Evolutionary conservation across 768 basidiomycete genomes (phyloP), one percentile per base, ranked within the genome.

Genomic region (Psilocybe azurescens): DNA sequence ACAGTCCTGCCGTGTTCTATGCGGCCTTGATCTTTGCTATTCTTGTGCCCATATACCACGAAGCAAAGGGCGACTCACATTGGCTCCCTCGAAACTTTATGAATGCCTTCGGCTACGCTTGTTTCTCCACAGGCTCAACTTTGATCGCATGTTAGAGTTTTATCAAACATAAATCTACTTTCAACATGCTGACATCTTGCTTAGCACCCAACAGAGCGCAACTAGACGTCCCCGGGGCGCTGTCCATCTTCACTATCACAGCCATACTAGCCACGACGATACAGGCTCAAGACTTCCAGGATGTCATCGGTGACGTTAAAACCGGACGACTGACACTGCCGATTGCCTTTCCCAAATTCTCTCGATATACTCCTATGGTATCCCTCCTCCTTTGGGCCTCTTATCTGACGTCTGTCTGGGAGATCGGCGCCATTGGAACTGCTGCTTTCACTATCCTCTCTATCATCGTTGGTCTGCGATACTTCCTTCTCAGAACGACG

Each of bases 211-310:
- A 76, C 52, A 58, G 63, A n/a, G 56, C 65, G 3, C 56, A 51
- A 3, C 60, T 78, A 20, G 75, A 73, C 30, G 60, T 69, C 5
- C 74, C 72, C 0, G 74, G 69, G 3, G 63, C 66, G 41, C 61
- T 75, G 4, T 74, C 81, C 0, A 63, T 78, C 36, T 70, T 71
- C 47, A 60, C 79, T 51, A 80, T 78, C 28, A 70, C 75, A 7
- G 72, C 72, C 0, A 75, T 82, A 14, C 74, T 83, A 38, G 67
- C 77, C 2, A 81, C 82, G 0, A 84, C 82, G 0, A 70, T 82
- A 11, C 82, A 83, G 51, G 76, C 78, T 2, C 80, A 83, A 67
- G 83, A 84, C 61, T 84, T 81, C 64, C 77, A 77, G 53, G 83
- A 84, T 54, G 67, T 74, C 5, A 68, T 69, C 20, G 83, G 83